A percentile compares a stretch with the other conserved stretches of the same genome.
Conservation (phyloP, 202 grass and related monocot species). For the Setaria viridis region DNA sequence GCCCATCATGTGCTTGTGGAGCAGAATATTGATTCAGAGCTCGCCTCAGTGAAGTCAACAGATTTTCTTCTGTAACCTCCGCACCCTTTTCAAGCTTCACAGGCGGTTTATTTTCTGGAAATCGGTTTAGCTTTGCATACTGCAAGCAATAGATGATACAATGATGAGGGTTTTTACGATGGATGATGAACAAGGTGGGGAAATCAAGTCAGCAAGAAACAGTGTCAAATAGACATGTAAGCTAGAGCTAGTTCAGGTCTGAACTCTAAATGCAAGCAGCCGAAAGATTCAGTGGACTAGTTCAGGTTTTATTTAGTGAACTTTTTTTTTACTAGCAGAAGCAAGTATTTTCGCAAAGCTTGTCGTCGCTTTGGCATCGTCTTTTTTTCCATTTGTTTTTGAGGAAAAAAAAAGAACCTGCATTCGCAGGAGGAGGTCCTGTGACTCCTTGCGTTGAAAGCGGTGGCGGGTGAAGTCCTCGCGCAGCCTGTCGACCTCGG, state of each 20-base stretch:
- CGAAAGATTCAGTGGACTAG: background rate
- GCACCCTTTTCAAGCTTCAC: background rate
- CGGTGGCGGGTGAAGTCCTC: slow-evolving; percentile 30
- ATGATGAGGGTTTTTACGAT: background rate
- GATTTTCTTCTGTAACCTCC: slow-evolving; percentile 15
- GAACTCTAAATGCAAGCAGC: background rate
- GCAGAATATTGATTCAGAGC: background rate
- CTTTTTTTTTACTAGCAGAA: too few species aligned
- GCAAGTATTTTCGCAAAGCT: too few species aligned
- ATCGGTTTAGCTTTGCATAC: slow-evolving; percentile 18
- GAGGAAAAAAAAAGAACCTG: background rate
- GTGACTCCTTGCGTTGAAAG: slow-evolving; percentile 27
- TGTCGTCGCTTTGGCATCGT: background rate
- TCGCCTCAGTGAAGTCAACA: slow-evolving; percentile 21
- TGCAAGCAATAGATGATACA: background rate
- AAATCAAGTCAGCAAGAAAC: too few species aligned
- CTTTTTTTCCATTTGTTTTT: too few species aligned
- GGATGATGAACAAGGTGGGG: background rate
- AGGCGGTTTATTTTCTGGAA: background rate
- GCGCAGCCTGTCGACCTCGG: background rate
- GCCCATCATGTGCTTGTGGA: slow-evolving; percentile 42
- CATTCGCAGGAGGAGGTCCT: slow-evolving; percentile 42
- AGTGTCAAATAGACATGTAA: background rate
- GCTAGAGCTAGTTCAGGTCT: background rate
- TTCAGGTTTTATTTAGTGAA: too few species aligned